Evolutionary conservation across 2,329 filamentous ascomycete species (phyloP), one percentile per base, ranked within the genome.

Genomic region (Paraphaeosphaeria sporulosa): DNA sequence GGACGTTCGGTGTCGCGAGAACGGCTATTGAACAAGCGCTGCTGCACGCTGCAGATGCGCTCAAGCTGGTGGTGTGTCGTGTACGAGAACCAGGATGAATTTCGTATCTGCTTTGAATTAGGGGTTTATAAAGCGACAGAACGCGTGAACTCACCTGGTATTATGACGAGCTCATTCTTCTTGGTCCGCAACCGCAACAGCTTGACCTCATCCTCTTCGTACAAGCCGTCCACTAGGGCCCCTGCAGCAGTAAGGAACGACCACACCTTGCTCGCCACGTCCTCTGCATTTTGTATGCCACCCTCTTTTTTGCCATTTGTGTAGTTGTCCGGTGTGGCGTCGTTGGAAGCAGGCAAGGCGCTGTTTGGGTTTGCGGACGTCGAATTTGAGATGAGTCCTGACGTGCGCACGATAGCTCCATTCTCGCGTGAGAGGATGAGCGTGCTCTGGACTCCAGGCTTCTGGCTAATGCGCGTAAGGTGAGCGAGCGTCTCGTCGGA

Each of bases 161-260:
- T 90, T 71, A 95, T 92, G 60, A 95, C 90, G 63, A 95, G 80
- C 77, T 96, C 92, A 69, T 93, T 90, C 77, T 91, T 93, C 81
- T 89, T 93, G n/a, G 91, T 94, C 65, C 92, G 86, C 65, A 96
- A 75, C 64, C 91, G 85, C 54, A 95, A 78, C 50, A 95, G 81
- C 78, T 89, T 93, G 64, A 94, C 79, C 73, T 94, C 91, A 70
- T 95, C 92, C 80, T 93, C 90, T 34, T 84, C 83, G 71, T 94
- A 91, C 69, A 94, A 80, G 61, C 89, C 89, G 63, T 89, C 83
- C n/a, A 93, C 87, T 65, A 94, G 79, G 43, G 83, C 85, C 19
- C 88, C 89, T 1, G 91, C 89, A 10, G 84, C 84, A 65, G 87
- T 88, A 62, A 94, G 84, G 77, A 92, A 94, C 55, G 85, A 86